Base-by-base conservation (phyloP, 805 yeast genomes). In the Candida endomychidarum region DNA sequence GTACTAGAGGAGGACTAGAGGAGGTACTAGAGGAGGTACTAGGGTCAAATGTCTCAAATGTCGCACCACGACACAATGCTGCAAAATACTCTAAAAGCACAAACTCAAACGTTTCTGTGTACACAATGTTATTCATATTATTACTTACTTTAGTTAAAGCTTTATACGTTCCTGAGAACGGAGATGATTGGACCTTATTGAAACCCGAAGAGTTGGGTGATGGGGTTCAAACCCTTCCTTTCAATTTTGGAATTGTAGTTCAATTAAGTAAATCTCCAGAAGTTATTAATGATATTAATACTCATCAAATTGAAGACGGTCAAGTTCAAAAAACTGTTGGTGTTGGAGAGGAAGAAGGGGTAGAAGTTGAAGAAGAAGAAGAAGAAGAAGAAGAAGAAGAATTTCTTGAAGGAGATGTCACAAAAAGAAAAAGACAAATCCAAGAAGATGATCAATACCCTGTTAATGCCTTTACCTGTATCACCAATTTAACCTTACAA, bases 221-320 rank as follows among this genome's bases (percentile, higher is more conserved):
- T 1, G 56, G 63, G 16, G 39, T 44, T 25, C 47, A 45, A 10
- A 45, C 70, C 3, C 48, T 65, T 18, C 65, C 65, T 1, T 67
- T 61, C 38, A 38, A 46, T 3, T 67, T 67, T 47, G 72, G 71
- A 1, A 45, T 67, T 25, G 61, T 63, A 28, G 64, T 65, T 16
- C 60, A 52, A 21, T 46, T 44, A 12, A 60, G 58, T 2, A 56
- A 48, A n/a, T n/a, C n/a, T n/a, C n/a, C n/a, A 9, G 55, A 48
- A 27, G 45, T 45, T 22, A 48, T 47, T 16, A 36, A 45, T 27
- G 10, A 10, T 3, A 20, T 34, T n/a, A 25, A 33, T 16, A 28
- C 40, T 11, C 17, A 36, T 17, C 65, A 61, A 40, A 54, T 57
- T 21, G 40, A 42, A 12, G 67, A 59, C 34, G 68, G 65, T 8